phyloP scores from a whole-genome alignment of 2,329 filamentous ascomycete species.

The Mycosphaerella sp. region DNA sequence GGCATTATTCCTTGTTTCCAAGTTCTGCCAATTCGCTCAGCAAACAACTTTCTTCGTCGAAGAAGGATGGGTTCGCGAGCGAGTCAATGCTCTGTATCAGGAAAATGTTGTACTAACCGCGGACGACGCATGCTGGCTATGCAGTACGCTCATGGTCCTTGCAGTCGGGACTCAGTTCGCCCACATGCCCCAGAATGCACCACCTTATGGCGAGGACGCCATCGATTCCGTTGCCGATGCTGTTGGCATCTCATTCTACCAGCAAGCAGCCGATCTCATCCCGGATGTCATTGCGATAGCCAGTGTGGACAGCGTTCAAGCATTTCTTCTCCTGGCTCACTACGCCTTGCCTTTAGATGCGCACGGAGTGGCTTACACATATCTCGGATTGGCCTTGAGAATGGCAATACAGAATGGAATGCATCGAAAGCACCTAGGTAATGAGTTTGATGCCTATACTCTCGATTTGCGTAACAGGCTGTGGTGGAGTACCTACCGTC shows the following conservation, averaged over 20 bases:
- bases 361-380: constrained; percentile 52
- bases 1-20: constrained; percentile 40
- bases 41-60: constrained; percentile 43
- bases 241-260: constrained; percentile 52
- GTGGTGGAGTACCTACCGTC: constrained; percentile 27
- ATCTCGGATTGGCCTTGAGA: constrained; percentile 51
- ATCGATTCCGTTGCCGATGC: constrained; percentile 13
- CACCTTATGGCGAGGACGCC: constrained; percentile 30
- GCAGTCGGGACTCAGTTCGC: constrained; percentile 43
- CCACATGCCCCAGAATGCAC: constrained; percentile 24
- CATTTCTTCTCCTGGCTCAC: constrained; percentile 51
- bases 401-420: constrained; percentile 57
- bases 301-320: constrained; percentile 52
- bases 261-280: constrained; percentile 50
- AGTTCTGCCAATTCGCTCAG: constrained; percentile 41
- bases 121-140: constrained; percentile 38
- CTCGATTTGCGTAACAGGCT: constrained; percentile 27
- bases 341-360: constrained; percentile 53
- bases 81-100: constrained; percentile 37
- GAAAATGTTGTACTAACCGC: constrained; percentile 34
- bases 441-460: constrained; percentile 44
- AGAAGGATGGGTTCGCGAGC: constrained; percentile 38
- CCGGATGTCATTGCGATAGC: constrained; percentile 53
- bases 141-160: constrained; percentile 35
- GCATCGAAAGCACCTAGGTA: constrained; percentile 42